Percentiles rank a stretch among this genome's conserved stretches.
phyloP scores from a whole-genome alignment of 768 basidiomycete species.

The Mycena galopus region DNA sequence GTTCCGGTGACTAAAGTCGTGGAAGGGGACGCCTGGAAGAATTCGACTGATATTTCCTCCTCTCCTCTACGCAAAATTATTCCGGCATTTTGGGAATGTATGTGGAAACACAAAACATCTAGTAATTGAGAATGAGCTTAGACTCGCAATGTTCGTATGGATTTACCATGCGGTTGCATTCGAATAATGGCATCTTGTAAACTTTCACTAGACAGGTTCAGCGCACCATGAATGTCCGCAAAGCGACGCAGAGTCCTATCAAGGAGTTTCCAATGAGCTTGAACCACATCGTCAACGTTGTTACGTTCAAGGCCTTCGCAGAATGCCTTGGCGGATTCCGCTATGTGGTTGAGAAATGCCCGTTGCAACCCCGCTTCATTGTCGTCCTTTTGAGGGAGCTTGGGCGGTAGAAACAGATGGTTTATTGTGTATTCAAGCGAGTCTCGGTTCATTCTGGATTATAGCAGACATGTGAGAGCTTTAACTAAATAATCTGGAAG shows the following conservation, averaged over 20 bases:
- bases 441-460: not conserved
- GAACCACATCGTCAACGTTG: not conserved
- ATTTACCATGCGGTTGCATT: slow-evolving; percentile 4
- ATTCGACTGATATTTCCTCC: slow-evolving; percentile 53
- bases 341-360: slow-evolving; percentile 40
- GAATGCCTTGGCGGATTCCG: slow-evolving; percentile 15
- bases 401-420: slow-evolving; percentile 60
- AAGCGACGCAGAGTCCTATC: not conserved
- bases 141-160: not conserved
- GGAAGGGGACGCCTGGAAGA: slow-evolving; percentile 60
- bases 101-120: slow-evolving; percentile 55
- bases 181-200: slow-evolving; percentile 35
- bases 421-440: slow-evolving; percentile 52
- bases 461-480: not conserved
- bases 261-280: not conserved
- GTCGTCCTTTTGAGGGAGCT: slow-evolving; percentile 55
- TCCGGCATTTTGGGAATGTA: slow-evolving; percentile 63
- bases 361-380: slow-evolving; percentile 37
- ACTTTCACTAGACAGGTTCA: not conserved
- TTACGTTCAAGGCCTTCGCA: not conserved
- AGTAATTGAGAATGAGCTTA: not conserved
- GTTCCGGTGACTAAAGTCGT: slow-evolving; percentile 50
- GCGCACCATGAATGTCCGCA: not conserved
- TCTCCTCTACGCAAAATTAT: slow-evolving; percentile 53
- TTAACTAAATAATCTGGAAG: not conserved